Evolutionary conservation across 345 rosid species (phyloP), one percentile per base, ranked within the genome.

Genomic region (Rhodamnia rubescens): DNA sequence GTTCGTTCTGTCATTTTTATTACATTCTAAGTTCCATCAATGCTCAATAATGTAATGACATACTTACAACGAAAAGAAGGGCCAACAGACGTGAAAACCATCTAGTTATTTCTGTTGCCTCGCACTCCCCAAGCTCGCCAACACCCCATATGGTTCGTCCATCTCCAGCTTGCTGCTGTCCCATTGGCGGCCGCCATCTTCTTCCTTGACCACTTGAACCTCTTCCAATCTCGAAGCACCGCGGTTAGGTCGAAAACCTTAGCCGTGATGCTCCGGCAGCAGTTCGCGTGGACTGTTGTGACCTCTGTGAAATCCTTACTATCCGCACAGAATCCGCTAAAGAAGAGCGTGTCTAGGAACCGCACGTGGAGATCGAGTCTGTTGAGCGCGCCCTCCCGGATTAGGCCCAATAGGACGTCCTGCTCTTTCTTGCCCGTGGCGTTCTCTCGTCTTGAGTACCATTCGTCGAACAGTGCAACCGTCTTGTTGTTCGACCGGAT

Each of bases 301-400:
- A 91, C 91, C 26, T 54, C 83, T 26, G 40, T 80, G 51, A 89
- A 36, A 69, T 91, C 88, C 82, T 50, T 82, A 53, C 90, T 90
- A 5, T 88, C 86, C 81, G 85, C 54, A 29, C 93, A 91, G 64
- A 91, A 91, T 13, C 92, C 92, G 53, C 93, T 89, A 21, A 91
- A 90, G 74, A 81, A 90, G 29, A 57, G 53, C 29, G 93, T 90
- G 86, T 90, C 88, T 74, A 91, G 32, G 84, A 88, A 91, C 83
- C 89, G 86, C 5, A 88, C 88, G 32, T 11, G 50, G 3, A 91
- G 85, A 4, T 86, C 85, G 40, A 91, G 88, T 44, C 54, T n/a
- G 52, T 14, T 22, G 16, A 86, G 75, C 11, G 84, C 82, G 44
- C 90, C 90, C 84, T 83, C 85, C 2, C 11, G 86, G 84, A 88